Evolutionary conservation across 2,329 filamentous ascomycete genomes (phyloP), one percentile per base, ranked within the genome.

Genomic region (Trichothecium sympodiale): DNA sequence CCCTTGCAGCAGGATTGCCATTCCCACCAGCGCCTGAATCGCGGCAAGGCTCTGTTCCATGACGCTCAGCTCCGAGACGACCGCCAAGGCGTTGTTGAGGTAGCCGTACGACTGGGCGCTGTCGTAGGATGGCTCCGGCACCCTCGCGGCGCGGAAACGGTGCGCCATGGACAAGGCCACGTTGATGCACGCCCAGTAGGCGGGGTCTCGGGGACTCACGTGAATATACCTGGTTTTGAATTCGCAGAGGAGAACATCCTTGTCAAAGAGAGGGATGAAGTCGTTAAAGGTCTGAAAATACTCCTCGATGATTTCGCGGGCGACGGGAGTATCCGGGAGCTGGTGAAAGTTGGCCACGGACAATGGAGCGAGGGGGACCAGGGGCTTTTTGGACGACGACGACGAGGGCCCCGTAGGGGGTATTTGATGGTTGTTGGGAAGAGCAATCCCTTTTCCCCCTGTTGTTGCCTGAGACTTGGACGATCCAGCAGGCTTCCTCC

Each of bases 101-200:
- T 49, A 43, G 5, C 41, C 40, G 18, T 29, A 41, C 2, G 46
- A 36, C 13, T 39, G 38, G 8, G 28, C 15, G 17, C 45, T 47
- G 34, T 47, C 41, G 8, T 35, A 33, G 3, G 29, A 17, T 2
- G 39, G 33, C 10, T 48, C 41, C 13, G 38, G 33, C n/a, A 31
- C 39, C n/a, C 43, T 40, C 40, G 47, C 41, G 10, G 41, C 39
- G 3, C 46, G 46, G 31, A 48, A 43, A 15, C 41, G 44, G 30
- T 46, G 41, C 2, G 44, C 44, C 3, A 49, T 32, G 5, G 44
- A 41, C 3, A 49, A 33, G 25, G 44, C 41, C 15, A 49, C 44
- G 31, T 49, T 49, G 33, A 49, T 36, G 26, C 46, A 48, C 4
- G 46, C 46, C 46, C 46, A 49, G 46, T 46, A 48, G 4, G 25